These are phyloP conservation scores for Dalbergia cochinchinensis DNA, from an alignment of 306 rosid genomes.

Conservation along the genomic window DNA sequence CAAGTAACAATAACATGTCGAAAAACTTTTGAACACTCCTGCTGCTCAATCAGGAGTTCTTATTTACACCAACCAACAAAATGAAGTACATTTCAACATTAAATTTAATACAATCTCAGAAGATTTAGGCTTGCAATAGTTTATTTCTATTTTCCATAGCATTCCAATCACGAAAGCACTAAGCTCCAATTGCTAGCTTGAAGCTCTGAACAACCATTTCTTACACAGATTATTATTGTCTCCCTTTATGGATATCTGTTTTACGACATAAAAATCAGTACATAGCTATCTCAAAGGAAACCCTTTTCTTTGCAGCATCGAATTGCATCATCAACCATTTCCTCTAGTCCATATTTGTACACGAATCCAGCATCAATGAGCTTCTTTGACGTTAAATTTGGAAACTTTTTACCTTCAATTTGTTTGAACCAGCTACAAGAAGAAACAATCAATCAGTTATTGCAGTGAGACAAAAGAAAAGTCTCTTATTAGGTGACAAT, in stretches of 20 bases:
- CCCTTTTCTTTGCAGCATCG: constrained; percentile 55
- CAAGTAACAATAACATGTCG: too few species aligned
- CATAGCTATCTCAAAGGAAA: constrained; percentile 1
- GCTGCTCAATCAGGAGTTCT: background rate
- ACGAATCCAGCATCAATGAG: constrained; percentile 54
- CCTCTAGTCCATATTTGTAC: constrained; percentile 49
- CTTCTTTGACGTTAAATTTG: constrained; percentile 55
- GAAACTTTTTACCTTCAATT: background rate
- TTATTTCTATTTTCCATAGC: background rate
- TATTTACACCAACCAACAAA: background rate
- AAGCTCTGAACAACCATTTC: background rate
- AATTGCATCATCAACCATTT: constrained; percentile 51
- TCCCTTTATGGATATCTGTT: too few species aligned
- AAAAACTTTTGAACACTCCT: too few species aligned
- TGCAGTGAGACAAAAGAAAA: background rate
- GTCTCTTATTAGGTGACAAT: too few species aligned
- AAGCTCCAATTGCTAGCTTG: background rate
- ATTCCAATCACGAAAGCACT: background rate
- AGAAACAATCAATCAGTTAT: background rate
- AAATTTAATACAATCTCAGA: background rate
- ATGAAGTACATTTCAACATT: background rate
- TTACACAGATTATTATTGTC: background rate
- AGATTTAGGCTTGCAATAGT: background rate
- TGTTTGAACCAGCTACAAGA: constrained; percentile 45
- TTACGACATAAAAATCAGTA: too few species aligned